A percentile compares a stretch with the other conserved stretches of the same genome.
Conservation (phyloP, 129 eudicot genomes). For the Artemisia argyi region DNA sequence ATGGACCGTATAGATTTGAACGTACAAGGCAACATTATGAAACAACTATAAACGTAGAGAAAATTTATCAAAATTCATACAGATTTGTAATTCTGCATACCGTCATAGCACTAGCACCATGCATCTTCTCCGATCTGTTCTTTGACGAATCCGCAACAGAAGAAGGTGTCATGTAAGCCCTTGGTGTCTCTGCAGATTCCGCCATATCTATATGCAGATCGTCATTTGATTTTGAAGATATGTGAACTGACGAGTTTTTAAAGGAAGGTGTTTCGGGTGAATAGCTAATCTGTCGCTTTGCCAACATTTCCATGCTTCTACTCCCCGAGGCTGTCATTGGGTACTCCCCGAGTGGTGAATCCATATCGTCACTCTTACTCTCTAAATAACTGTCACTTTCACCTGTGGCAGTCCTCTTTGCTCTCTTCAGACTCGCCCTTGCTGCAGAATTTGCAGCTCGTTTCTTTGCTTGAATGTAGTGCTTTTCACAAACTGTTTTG, state of each 20-base stretch:
- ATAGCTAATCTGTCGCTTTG: constrained; percentile 45
- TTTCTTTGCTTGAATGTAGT: constrained; percentile 93
- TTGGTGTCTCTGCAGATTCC: constrained; percentile 62
- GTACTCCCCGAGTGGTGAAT: constrained; percentile 54
- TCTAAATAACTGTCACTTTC: constrained; percentile 74
- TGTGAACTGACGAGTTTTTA: constrained; percentile 43
- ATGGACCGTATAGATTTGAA: constrained; percentile 1
- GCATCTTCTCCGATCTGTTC: constrained; percentile 63
- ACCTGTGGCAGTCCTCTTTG: constrained; percentile 63
- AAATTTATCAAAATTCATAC: not conserved
- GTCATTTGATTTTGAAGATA: constrained; percentile 50
- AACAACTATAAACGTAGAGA: not conserved
- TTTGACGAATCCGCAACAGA: constrained; percentile 66
- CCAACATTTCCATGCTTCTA: constrained; percentile 57
- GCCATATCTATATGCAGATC: constrained; percentile 54
- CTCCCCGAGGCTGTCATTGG: constrained; percentile 51
- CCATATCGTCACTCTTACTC: constrained; percentile 96
- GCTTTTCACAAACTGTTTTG: constrained; percentile 96
- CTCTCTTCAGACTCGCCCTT: constrained; percentile 83
- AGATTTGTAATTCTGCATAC: constrained; percentile 40
- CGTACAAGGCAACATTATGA: not conserved
- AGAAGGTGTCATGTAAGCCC: constrained; percentile 59
- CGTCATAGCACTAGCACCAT: constrained; percentile 50
- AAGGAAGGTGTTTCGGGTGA: constrained; percentile 67
- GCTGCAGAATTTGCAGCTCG: constrained; percentile 98